phyloP scores from a whole-genome alignment of 2,329 filamentous ascomycete genomes.

The Thielaviopsis cerberus region DNA sequence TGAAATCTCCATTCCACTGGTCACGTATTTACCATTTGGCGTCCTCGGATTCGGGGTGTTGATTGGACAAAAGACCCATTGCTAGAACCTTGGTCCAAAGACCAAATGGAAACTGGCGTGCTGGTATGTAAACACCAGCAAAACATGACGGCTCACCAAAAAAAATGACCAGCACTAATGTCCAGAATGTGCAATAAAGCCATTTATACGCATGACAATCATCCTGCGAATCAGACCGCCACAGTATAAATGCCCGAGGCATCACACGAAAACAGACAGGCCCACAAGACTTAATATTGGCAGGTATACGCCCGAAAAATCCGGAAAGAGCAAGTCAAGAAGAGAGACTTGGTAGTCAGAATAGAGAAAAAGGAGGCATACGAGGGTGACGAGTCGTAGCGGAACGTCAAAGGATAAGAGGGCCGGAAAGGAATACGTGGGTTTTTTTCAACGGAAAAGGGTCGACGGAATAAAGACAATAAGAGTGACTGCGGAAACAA shows the following conservation, averaged over 20 bases:
- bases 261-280: not conserved
- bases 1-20: not conserved
- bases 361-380: not conserved
- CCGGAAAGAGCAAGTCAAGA: not conserved
- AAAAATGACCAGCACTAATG: slow-evolving; percentile 3
- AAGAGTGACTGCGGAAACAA: not conserved
- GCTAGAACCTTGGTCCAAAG: slow-evolving; percentile 4
- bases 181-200: not conserved
- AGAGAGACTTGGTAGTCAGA: not conserved
- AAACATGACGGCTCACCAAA: slow-evolving; percentile 7
- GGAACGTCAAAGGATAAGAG: not conserved
- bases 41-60: not conserved
- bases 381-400: not conserved
- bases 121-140: slow-evolving; percentile 6
- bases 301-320: not conserved
- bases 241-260: not conserved
- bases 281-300: not conserved
- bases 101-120: not conserved
- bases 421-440: not conserved
- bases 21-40: not conserved
- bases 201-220: not conserved
- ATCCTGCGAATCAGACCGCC: not conserved
- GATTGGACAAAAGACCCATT: not conserved
- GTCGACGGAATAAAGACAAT: slow-evolving; percentile 1
- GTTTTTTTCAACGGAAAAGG: not conserved